These are phyloP conservation scores for Raphanus raphanistrum DNA, from an alignment of 345 rosid species.

Conservation along the genomic window DNA sequence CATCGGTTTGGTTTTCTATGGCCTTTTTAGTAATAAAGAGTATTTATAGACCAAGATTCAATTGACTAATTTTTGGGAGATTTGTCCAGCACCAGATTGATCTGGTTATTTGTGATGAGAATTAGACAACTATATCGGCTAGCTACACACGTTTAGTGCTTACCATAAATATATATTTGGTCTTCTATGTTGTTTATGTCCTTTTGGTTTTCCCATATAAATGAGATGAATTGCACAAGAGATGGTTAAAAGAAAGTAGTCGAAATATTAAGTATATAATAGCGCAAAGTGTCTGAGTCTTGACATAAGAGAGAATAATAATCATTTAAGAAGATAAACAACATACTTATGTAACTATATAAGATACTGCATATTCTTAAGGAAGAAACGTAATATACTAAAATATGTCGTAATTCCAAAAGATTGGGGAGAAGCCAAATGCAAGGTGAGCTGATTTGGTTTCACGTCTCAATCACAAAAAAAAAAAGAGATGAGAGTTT, in stretches of 20 bases:
- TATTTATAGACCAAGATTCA: no score
- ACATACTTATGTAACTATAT: background rate
- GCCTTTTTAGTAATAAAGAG: no score
- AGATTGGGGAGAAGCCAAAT: conserved; percentile 22
- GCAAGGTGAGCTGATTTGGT: conserved; percentile 9
- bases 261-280: background rate
- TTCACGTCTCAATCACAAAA: background rate
- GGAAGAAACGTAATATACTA: conserved; percentile 14
- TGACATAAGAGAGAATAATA: background rate
- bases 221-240: no score
- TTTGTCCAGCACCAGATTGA: no score
- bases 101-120: no score
- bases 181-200: no score
- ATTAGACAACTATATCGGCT: no score
- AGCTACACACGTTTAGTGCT: no score
- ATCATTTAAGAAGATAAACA: background rate
- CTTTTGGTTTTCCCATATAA: no score
- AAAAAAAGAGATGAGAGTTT: background rate
- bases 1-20: no score
- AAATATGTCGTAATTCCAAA: background rate
- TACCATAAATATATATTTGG: no score
- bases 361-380: background rate
- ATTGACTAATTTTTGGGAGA: no score
- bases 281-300: background rate
- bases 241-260: background rate